A percentile compares a stretch with the other conserved stretches of the same genome.
Conservation (phyloP, 1,284 basidiomycete species). For the Tetrapyrgos nigripes region DNA sequence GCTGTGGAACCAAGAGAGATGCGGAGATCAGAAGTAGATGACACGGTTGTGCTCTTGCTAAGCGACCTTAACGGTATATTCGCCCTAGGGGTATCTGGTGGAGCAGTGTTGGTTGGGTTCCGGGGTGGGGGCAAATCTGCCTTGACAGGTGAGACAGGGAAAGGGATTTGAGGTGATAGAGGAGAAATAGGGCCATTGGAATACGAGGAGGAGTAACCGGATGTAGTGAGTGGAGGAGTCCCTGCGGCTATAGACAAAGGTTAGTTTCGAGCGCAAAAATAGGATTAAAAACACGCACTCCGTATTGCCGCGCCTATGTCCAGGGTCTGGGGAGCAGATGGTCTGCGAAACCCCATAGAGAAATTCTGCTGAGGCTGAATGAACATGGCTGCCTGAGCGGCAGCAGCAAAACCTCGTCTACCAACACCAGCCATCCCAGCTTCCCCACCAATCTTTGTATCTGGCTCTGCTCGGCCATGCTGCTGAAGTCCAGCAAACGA, state of each 20-base stretch:
- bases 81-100: neutral
- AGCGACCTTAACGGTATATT: neutral
- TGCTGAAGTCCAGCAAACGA: constrained; percentile 7
- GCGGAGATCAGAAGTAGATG: constrained; percentile 19
- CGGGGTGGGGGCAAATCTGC: constrained; percentile 26
- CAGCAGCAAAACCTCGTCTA: constrained; percentile 83
- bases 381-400: constrained; percentile 74
- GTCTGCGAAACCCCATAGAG: constrained; percentile 28
- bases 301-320: constrained; percentile 54
- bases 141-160: neutral
- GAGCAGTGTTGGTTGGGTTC: constrained; percentile 17
- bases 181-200: constrained; percentile 54
- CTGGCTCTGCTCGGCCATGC: constrained; percentile 43
- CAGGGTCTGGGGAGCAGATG: constrained; percentile 56
- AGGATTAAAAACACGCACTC: constrained; percentile 39
- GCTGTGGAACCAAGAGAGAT: neutral
- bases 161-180: constrained; percentile 33
- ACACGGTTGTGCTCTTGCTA: constrained; percentile 26
- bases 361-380: constrained; percentile 27
- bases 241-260: constrained; percentile 27
- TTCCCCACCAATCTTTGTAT: constrained; percentile 79
- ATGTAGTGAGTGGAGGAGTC: constrained; percentile 54
- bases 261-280: constrained; percentile 16
- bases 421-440: constrained; percentile 93
- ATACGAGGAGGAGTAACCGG: constrained; percentile 40